Evolutionary conservation across 2,329 filamentous ascomycete genomes (phyloP).

Genomic region (Fusarium papillatum): DNA sequence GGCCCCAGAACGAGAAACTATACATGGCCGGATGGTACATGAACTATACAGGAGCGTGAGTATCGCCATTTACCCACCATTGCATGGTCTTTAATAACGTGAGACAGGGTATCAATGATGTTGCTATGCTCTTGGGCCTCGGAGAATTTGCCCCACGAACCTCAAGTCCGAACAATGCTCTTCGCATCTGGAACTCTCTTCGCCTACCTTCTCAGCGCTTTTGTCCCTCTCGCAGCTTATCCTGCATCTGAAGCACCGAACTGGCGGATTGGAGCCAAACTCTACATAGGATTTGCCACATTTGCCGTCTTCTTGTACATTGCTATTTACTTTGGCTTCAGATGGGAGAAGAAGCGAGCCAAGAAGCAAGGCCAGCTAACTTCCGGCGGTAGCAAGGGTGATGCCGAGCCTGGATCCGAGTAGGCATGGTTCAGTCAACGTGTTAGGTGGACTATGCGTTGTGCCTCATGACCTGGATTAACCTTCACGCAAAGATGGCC

Average conservation of each 20-base stretch:
- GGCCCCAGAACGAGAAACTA: constrained; percentile 5
- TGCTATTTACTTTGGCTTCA: constrained; percentile 19
- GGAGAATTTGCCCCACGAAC: constrained; percentile 8
- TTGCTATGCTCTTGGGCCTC: constrained; percentile 20
- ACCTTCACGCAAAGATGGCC: neutral
- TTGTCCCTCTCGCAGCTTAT: constrained; percentile 14
- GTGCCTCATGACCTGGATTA: neutral
- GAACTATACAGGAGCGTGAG: constrained; percentile 24
- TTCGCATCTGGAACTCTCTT: constrained; percentile 15
- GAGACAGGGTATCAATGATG: constrained; percentile 7
- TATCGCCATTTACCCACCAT: neutral
- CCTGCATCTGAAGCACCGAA: constrained; percentile 12
- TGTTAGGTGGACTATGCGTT: neutral
- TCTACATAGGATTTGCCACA: constrained; percentile 12
- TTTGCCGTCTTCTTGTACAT: constrained; percentile 12
- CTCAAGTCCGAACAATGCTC: constrained; percentile 17
- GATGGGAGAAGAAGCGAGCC: constrained; percentile 6
- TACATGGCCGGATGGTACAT: constrained; percentile 25
- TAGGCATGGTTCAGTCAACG: neutral
- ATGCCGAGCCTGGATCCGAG: neutral
- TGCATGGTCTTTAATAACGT: neutral
- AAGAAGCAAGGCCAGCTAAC: neutral
- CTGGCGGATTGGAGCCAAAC: constrained; percentile 17
- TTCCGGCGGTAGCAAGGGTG: neutral
- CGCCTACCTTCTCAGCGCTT: constrained; percentile 8